phyloP scores from a whole-genome alignment of 768 basidiomycete genomes.

The Paxillus involutus region DNA sequence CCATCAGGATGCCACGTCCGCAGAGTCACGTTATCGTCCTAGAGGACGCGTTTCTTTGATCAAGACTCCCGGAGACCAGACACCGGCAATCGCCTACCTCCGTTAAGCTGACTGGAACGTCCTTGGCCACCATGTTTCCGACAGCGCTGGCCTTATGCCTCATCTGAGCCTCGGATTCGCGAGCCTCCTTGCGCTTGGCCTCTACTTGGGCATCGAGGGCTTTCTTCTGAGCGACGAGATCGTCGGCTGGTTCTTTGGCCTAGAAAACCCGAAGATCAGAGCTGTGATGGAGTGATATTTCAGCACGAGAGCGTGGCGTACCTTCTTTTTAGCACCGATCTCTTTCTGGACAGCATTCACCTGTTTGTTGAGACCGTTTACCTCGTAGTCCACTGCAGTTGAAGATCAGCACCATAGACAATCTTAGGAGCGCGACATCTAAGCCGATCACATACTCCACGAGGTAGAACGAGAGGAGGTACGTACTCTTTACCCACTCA shows the following conservation, averaged over 20 bases:
- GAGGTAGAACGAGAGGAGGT: background rate
- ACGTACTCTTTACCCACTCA: constrained; percentile 93
- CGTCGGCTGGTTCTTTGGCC: constrained; percentile 92
- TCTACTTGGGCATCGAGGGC: constrained; percentile 81
- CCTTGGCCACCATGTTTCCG: constrained; percentile 91
- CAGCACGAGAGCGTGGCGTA: constrained; percentile 18
- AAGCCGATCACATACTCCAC: too few relatives aligned
- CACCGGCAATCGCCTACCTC: constrained; percentile 53
- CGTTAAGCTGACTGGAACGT: constrained; percentile 80
- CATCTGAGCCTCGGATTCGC: constrained; percentile 77
- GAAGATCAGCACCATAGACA: background rate
- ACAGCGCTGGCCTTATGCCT: constrained; percentile 75
- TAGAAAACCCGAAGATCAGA: constrained; percentile 29
- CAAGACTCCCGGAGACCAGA: background rate
- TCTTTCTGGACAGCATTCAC: constrained; percentile 93
- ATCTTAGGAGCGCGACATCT: background rate
- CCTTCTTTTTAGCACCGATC: constrained; percentile 94
- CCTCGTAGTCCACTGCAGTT: constrained; percentile 79
- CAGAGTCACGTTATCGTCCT: constrained; percentile 90
- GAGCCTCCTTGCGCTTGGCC: constrained; percentile 71
- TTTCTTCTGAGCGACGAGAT: constrained; percentile 81
- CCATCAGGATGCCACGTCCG: constrained; percentile 87
- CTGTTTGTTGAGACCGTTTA: constrained; percentile 73
- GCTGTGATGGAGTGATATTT: background rate
- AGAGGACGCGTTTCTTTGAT: background rate